These are phyloP conservation scores for Lasiosphaeria miniovina DNA, from an alignment of 495 filamentous ascomycete species.

Conservation along the genomic window DNA sequence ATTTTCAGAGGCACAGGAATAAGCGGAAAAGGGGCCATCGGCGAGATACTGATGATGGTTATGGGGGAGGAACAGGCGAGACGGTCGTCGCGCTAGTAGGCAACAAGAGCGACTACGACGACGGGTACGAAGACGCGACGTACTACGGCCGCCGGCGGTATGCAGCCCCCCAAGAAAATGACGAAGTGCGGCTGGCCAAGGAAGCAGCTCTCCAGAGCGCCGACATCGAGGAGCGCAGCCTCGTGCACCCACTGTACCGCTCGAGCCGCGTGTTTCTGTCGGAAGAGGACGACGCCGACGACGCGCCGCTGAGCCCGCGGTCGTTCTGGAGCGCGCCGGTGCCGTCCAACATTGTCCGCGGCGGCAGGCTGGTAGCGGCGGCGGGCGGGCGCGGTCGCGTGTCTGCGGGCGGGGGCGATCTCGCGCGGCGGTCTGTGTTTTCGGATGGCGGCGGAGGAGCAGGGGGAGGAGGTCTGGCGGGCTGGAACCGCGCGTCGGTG, in stretches of 20 bases:
- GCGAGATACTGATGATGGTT: not conserved
- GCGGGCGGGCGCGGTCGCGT: too few relatives aligned
- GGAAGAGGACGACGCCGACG: not conserved
- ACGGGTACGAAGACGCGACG: conserved; percentile 1
- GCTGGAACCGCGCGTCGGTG: conserved; percentile 1
- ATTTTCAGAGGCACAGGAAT: not conserved
- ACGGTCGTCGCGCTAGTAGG: conserved; percentile 22
- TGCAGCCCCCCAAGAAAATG: too few relatives aligned
- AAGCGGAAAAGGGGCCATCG: not conserved
- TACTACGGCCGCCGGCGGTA: not conserved
- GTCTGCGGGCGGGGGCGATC: not conserved
- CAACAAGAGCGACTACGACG: conserved; percentile 25
- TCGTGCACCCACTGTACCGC: conserved; percentile 24
- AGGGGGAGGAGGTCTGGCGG: not conserved
- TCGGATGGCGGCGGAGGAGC: not conserved
- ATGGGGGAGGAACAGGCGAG: not conserved
- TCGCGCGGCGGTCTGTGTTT: conserved; percentile 6
- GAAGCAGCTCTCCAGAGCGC: conserved; percentile 16
- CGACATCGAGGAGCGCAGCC: conserved; percentile 19
- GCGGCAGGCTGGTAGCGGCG: too few relatives aligned
- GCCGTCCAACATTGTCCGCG: not conserved
- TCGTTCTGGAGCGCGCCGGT: conserved; percentile 11
- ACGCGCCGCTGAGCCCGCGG: conserved; percentile 7
- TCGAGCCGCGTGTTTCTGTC: conserved; percentile 6
- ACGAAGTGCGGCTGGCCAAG: conserved; percentile 4